Percentiles rank a stretch among this genome's conserved stretches.
Evolutionary conservation across 345 rosid genomes (phyloP).

Genomic region (Brassica nigra): DNA sequence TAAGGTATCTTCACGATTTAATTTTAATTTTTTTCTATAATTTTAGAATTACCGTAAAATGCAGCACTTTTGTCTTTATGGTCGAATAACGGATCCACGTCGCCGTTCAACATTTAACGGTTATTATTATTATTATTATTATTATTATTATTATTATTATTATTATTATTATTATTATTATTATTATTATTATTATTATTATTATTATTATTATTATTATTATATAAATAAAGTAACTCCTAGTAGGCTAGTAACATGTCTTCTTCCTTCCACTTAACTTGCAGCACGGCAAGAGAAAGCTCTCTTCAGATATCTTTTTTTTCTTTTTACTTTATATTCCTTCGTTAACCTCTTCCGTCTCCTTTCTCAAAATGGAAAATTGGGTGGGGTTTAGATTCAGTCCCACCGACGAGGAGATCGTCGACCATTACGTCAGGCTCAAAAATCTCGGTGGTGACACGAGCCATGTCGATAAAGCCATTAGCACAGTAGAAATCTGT

Average conservation of each 20-base stretch:
- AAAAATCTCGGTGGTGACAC: slow-evolving; percentile 33
- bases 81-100: neutral
- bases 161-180: no score
- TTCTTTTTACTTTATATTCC: neutral
- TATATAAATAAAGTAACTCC: neutral
- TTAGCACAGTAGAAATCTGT: slow-evolving; percentile 46
- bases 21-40: no score
- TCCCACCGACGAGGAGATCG: slow-evolving; percentile 50
- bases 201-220: no score
- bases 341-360: neutral
- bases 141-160: no score
- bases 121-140: no score
- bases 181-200: no score
- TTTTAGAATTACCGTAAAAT: no score
- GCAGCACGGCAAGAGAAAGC: neutral
- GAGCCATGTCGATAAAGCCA: neutral
- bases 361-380: slow-evolving; percentile 1
- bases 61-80: no score
- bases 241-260: no score
- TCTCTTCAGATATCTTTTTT: neutral
- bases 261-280: neutral
- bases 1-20: no score
- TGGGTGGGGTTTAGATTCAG: slow-evolving; percentile 47
- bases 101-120: neutral
- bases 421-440: slow-evolving; percentile 38